These are phyloP conservation scores for Amylocarpus encephaloides DNA, from an alignment of 2,329 filamentous ascomycete genomes.

Conservation along the genomic window DNA sequence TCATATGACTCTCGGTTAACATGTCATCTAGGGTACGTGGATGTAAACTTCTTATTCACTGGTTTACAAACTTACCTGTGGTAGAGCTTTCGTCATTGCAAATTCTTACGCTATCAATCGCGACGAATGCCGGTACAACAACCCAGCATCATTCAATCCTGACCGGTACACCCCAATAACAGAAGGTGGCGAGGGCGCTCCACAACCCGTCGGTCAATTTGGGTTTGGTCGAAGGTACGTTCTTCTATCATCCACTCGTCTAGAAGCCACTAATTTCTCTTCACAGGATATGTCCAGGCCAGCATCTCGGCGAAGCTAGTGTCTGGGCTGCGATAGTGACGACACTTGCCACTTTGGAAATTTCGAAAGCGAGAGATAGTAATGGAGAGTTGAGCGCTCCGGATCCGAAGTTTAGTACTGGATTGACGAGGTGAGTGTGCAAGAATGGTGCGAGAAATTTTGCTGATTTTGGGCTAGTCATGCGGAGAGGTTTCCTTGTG, in stretches of 20 bases:
- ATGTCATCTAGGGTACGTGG: background rate
- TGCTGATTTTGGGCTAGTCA: no score
- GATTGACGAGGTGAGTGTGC: conserved; percentile 1
- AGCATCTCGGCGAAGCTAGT: conserved; percentile 41
- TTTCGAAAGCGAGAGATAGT: conserved; percentile 31
- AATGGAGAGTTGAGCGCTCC: conserved; percentile 31
- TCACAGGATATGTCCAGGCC: conserved; percentile 42
- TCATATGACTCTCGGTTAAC: conserved; percentile 31
- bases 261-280: background rate
- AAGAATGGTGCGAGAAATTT: background rate
- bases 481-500: no score
- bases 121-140: conserved; percentile 35
- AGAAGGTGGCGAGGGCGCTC: conserved; percentile 38
- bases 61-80: conserved; percentile 23
- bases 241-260: background rate
- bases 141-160: conserved; percentile 40
- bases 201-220: conserved; percentile 41
- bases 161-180: conserved; percentile 35
- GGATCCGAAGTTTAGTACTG: background rate
- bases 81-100: conserved; percentile 34
- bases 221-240: conserved; percentile 40
- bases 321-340: conserved; percentile 37
- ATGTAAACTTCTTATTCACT: conserved; percentile 22
- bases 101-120: conserved; percentile 51
- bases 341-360: conserved; percentile 34